Conservation (phyloP, 78 protist species). For the Emiliania huxleyi region DNA sequence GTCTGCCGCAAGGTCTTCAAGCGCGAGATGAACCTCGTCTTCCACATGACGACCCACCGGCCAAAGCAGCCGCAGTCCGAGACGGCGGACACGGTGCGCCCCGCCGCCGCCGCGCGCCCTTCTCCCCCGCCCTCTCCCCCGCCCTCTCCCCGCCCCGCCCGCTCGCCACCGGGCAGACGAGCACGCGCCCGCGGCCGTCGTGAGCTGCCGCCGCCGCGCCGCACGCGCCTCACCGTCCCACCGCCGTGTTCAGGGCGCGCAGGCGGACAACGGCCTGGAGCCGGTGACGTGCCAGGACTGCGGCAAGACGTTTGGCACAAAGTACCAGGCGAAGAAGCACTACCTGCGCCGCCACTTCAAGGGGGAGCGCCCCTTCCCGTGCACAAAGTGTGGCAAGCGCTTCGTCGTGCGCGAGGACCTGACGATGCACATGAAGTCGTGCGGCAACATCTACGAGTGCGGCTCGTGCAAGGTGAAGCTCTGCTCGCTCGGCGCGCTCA, state of each 20-base stretch:
- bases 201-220: too few species aligned
- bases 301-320: neutral
- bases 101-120: too few species aligned
- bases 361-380: constrained; percentile 1
- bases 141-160: too few species aligned
- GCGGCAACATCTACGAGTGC: constrained; percentile 8
- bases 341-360: constrained; percentile 21
- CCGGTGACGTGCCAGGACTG: neutral
- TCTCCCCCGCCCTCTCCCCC: too few species aligned
- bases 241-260: too few species aligned
- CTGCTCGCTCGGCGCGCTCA: constrained; percentile 29
- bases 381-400: neutral
- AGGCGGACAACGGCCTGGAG: neutral
- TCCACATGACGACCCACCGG: constrained; percentile 9
- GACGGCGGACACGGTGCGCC: neutral
- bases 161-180: too few species aligned
- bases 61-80: neutral
- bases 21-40: constrained; percentile 5
- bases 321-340: constrained; percentile 33
- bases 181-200: too few species aligned
- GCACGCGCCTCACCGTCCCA: too few species aligned
- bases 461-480: neutral
- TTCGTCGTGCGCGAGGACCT: constrained; percentile 16
- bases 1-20: constrained; percentile 6
- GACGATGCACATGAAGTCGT: neutral